These are phyloP conservation scores for Colletotrichum camelliae DNA, from an alignment of 2,329 filamentous ascomycete species.

Conservation along the genomic window DNA sequence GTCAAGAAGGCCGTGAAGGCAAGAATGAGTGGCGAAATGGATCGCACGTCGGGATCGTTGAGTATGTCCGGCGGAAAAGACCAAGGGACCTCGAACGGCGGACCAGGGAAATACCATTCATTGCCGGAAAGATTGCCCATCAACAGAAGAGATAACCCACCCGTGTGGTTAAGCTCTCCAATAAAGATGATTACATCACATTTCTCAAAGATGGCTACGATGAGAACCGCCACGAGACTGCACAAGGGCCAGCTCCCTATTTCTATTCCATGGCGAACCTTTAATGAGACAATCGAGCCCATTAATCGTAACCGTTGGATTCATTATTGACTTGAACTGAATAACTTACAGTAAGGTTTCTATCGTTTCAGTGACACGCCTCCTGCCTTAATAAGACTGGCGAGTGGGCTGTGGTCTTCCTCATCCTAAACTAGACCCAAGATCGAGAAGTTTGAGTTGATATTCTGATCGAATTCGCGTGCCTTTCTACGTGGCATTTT, in stretches of 20 bases:
- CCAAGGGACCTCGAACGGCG: not conserved
- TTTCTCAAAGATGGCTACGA: not conserved
- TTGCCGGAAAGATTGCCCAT: not conserved
- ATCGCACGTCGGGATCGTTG: not conserved
- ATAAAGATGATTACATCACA: not conserved
- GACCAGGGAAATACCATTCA: not conserved
- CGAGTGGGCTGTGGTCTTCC: too few relatives aligned
- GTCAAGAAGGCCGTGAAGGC: not conserved
- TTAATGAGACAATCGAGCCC: too few relatives aligned
- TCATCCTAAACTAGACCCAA: too few relatives aligned
- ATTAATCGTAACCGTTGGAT: too few relatives aligned
- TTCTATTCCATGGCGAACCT: too few relatives aligned
- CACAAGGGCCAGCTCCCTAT: not conserved
- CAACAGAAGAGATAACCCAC: not conserved
- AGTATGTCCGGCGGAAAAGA: not conserved
- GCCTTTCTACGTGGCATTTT: too few relatives aligned
- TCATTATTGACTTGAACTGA: too few relatives aligned
- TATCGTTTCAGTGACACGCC: too few relatives aligned
- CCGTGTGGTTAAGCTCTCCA: accelerated
- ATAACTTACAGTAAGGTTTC: too few relatives aligned
- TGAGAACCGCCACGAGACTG: not conserved
- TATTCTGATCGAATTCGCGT: too few relatives aligned
- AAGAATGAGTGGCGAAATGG: not conserved
- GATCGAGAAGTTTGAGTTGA: too few relatives aligned
- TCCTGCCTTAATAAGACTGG: too few relatives aligned